Percentiles rank a stretch among this genome's conserved stretches.
phyloP scores from a whole-genome alignment of 352 stramenopile genomes.

The Phytopythium montanum region DNA sequence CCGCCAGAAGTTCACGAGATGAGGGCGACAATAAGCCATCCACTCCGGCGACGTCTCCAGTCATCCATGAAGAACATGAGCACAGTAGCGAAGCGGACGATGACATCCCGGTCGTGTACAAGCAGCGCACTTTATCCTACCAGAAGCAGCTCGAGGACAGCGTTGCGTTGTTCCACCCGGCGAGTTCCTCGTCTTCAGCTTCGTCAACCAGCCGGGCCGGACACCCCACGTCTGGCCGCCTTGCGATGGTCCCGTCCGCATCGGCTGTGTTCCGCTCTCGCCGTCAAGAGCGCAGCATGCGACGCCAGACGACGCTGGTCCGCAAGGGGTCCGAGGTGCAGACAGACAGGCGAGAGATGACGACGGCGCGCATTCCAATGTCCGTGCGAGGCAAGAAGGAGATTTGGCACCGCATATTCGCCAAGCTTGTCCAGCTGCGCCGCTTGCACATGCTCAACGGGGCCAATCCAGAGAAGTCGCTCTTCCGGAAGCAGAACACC shows the following conservation, averaged over 20 bases:
- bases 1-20: not conserved
- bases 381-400: not conserved
- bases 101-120: conserved; percentile 18
- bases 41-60: not conserved
- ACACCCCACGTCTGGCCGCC: not conserved
- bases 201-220: conserved; percentile 1
- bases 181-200: conserved; percentile 9
- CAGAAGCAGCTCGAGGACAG: conserved; percentile 24
- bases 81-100: conserved; percentile 3
- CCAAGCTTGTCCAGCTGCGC: conserved; percentile 48
- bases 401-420: conserved; percentile 47
- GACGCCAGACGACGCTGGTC: conserved; percentile 15
- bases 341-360: not conserved
- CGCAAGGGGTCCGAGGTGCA: conserved; percentile 22
- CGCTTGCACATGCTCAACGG: conserved; percentile 53
- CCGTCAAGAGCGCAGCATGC: conserved; percentile 20
- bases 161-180: conserved; percentile 22
- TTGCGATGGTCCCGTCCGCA: not conserved
- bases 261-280: conserved; percentile 28
- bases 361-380: not conserved
- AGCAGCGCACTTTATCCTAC: conserved; percentile 20
- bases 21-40: not conserved
- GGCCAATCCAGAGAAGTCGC: conserved; percentile 36
- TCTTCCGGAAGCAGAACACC: conserved; percentile 58
- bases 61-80: not conserved